Conservation (phyloP, 305 asterid genomes). For the Fraxinus paxiana region DNA sequence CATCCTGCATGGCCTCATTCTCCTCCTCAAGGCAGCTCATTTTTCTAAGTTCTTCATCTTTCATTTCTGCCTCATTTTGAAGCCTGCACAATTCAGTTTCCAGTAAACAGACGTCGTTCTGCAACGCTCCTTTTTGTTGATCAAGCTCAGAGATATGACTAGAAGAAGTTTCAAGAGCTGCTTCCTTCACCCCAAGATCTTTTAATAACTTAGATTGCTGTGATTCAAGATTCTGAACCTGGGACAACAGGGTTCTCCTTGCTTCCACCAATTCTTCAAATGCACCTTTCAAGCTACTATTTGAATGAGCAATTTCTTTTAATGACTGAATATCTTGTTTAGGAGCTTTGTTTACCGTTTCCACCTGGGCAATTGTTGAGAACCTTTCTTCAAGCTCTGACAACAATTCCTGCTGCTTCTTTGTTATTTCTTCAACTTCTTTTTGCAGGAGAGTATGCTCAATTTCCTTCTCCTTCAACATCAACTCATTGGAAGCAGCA, state of each 20-base stretch:
- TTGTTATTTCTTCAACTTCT: slow-evolving; percentile 31
- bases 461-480: slow-evolving; percentile 54
- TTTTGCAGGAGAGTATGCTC: slow-evolving; percentile 24
- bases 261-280: slow-evolving; percentile 33
- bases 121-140: slow-evolving; percentile 47
- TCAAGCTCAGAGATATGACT: slow-evolving; percentile 43
- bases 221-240: slow-evolving; percentile 40
- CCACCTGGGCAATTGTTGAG: slow-evolving; percentile 25
- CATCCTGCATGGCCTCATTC: slow-evolving; percentile 41
- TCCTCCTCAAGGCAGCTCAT: slow-evolving; percentile 53
- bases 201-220: slow-evolving; percentile 40
- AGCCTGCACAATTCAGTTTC: slow-evolving; percentile 44
- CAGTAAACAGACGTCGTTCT: slow-evolving; percentile 36
- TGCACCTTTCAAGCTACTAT: slow-evolving; percentile 29
- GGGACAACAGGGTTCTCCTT: slow-evolving; percentile 30
- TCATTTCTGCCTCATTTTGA: slow-evolving; percentile 47
- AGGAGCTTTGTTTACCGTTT: slow-evolving; percentile 28
- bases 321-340: slow-evolving; percentile 35
- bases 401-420: slow-evolving; percentile 29
- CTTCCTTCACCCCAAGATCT: slow-evolving; percentile 51
- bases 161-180: slow-evolving; percentile 53
- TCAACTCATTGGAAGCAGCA: slow-evolving; percentile 45
- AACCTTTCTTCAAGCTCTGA: slow-evolving; percentile 29
- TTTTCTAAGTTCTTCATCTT: slow-evolving; percentile 46
- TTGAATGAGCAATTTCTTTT: slow-evolving; percentile 29